Base-by-base conservation (phyloP, 768 basidiomycete species). In the Cyclocybe aegerita region DNA sequence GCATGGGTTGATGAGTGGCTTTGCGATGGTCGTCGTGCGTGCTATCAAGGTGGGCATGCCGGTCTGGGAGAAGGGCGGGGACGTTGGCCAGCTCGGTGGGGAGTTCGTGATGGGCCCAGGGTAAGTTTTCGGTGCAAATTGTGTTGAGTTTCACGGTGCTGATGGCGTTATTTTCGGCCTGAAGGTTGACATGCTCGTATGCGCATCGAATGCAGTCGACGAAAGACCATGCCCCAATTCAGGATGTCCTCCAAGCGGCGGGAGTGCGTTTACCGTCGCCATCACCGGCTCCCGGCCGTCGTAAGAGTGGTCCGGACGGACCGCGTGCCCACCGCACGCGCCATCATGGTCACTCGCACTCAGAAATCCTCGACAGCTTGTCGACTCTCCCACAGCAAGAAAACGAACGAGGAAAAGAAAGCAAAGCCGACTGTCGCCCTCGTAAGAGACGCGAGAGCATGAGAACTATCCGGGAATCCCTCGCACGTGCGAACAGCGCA, bases 121-220 rank as follows among this genome's bases (percentile, higher is more conserved):
- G 75, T 78, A 43, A 50, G 74, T 61, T 47, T 30, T 43, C 39
- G 15, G 23, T 23, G 4, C 17, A 14, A 49, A 33, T 39, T 23
- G 23, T 35, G 8, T 44, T 33, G 33, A 11, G 16, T 37, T 39
- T 39, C 35, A 46, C 10, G 34, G 23, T 9, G 2, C 41, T 29
- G 17, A 7, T n/a, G 36, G 41, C 16, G 29, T 41, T 31, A 49
- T 35, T 35, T 23, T 39, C 48, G 14, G n/a, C 35, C 35, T n/a
- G 49, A 54, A 87, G 90, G 7, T 64, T 88, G 56, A 76, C 72
- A 8, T 89, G 86, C 57, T 69, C 77, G 6, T 96, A 80, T 62
- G 87, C 90, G 0, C 92, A 94, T 69, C 83, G 93, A 5, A 97
- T 97, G 93, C 83, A 79, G 40, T 83, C 71, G 10, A 75, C 89